Conservation (phyloP, 139 green algal species). For the Volvox reticuliferus region DNA sequence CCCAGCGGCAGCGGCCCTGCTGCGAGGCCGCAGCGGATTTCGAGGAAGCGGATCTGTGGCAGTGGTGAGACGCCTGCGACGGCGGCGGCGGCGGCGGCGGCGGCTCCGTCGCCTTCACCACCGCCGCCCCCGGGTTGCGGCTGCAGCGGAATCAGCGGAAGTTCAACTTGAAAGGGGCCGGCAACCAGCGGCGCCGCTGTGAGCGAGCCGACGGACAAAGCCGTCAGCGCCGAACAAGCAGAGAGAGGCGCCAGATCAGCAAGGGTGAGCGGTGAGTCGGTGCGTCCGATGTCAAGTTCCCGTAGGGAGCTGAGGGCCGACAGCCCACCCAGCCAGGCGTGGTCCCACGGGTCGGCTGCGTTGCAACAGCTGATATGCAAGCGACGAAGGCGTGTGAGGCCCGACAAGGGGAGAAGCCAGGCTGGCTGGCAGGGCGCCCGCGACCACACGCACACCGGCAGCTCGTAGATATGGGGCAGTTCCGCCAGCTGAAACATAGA, state of each 20-base stretch:
- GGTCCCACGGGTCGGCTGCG: not conserved
- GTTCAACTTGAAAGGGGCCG: not conserved
- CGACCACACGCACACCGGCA: slow-evolving; percentile 5
- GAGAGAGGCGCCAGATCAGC: not conserved
- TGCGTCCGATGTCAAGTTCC: not conserved
- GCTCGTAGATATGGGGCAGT: slow-evolving; percentile 10
- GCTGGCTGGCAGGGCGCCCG: not conserved
- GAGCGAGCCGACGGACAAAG: not conserved
- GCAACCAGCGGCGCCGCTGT: not conserved
- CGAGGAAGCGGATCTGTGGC: not conserved
- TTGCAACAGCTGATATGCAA: not conserved
- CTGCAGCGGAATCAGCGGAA: not conserved
- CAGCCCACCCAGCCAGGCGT: not conserved
- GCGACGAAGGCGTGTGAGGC: not conserved
- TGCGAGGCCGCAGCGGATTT: not conserved
- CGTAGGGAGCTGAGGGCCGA: not conserved
- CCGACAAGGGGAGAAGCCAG: not conserved
- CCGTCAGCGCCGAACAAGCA: not conserved
- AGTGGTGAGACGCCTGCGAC: not conserved
- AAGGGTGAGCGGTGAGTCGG: not conserved
- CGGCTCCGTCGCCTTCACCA: not conserved
- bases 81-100: not conserved
- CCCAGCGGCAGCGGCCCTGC: not conserved
- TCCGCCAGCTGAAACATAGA: not conserved
- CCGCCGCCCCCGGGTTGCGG: not conserved